A percentile compares a stretch with the other conserved stretches of the same genome.
Evolutionary conservation across 305 asterid species (phyloP).

Genomic region (Solanum hybrid): DNA sequence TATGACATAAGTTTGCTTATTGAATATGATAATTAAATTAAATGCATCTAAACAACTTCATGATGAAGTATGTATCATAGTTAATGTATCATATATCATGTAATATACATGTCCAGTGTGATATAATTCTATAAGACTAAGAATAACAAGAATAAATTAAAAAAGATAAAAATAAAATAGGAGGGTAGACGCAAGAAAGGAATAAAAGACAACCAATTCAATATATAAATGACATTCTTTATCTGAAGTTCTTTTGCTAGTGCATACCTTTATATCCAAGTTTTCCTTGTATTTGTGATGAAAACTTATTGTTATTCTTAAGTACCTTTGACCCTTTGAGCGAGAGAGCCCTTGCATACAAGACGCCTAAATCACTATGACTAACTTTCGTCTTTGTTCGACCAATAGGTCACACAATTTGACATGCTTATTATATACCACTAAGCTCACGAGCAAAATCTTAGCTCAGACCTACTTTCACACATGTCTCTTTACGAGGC

Average conservation of each 20-base stretch:
- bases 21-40: neutral
- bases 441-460: neutral
- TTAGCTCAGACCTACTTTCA: neutral
- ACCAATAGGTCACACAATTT: too few species aligned
- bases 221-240: neutral
- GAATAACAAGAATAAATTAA: neutral
- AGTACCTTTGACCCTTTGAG: neutral
- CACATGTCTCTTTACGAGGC: neutral
- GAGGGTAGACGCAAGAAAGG: neutral
- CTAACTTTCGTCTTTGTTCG: neutral
- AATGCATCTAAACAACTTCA: neutral
- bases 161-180: too few species aligned
- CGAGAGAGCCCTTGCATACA: neutral
- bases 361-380: rapidly evolving
- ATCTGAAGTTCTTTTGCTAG: neutral
- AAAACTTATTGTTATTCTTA: neutral
- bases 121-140: neutral
- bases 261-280: neutral
- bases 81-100: neutral
- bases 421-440: too few species aligned
- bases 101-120: neutral
- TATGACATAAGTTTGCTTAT: neutral
- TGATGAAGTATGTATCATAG: neutral
- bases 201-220: neutral
- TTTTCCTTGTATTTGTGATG: neutral